Evolutionary conservation across 2,329 filamentous ascomycete genomes (phyloP).

Genomic region (Dothideomycetidae sp.): DNA sequence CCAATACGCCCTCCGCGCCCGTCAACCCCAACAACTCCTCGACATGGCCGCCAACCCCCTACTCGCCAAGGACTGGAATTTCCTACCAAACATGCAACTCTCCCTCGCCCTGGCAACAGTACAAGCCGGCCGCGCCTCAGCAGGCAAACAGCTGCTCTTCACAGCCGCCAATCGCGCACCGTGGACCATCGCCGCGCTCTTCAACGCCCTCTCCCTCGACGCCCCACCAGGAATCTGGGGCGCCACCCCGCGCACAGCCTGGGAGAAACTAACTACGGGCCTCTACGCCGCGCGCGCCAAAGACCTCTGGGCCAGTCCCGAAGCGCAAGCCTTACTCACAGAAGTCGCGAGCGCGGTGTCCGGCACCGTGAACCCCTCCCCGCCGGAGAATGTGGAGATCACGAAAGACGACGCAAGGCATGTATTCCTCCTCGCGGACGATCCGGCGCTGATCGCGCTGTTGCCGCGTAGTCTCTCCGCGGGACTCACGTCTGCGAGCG

Average conservation of each 20-base stretch:
- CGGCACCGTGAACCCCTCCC: constrained; percentile 26
- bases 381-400: constrained; percentile 30
- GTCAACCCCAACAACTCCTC: constrained; percentile 62
- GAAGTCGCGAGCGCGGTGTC: constrained; percentile 47
- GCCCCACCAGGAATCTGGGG: constrained; percentile 74
- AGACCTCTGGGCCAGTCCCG: constrained; percentile 72
- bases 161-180: constrained; percentile 60
- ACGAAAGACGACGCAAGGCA: constrained; percentile 53
- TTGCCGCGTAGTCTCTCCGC: constrained; percentile 53
- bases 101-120: constrained; percentile 64
- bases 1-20: constrained; percentile 66
- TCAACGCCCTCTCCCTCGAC: constrained; percentile 65
- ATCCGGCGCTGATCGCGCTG: constrained; percentile 53
- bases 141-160: constrained; percentile 50
- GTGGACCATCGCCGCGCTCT: constrained; percentile 72
- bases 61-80: constrained; percentile 35
- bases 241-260: constrained; percentile 48
- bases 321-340: constrained; percentile 52
- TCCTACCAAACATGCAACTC: constrained; percentile 57
- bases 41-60: constrained; percentile 45
- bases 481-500: constrained; percentile 57
- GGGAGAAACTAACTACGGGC: constrained; percentile 55
- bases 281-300: constrained; percentile 65
- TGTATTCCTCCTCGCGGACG: constrained; percentile 63
- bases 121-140: constrained; percentile 50